These are phyloP conservation scores for Phytophthora vignae DNA, from an alignment of 352 stramenopile species.

Conservation along the genomic window DNA sequence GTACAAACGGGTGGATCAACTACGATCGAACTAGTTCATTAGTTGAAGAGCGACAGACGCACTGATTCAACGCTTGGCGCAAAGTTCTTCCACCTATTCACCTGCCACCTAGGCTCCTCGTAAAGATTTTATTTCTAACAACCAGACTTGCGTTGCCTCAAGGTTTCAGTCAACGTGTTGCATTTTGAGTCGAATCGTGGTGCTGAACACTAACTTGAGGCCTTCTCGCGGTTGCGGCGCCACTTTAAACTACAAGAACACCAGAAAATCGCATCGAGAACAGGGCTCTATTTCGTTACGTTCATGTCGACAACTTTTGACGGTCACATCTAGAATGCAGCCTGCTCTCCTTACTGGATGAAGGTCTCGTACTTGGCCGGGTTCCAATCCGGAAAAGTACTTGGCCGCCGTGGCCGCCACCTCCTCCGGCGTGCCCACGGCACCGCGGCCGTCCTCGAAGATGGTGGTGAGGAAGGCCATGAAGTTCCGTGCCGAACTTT, in stretches of 20 bases:
- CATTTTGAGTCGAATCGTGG: too few species aligned
- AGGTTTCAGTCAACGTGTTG: too few species aligned
- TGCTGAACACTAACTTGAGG: too few species aligned
- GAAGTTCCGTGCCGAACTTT: slow-evolving; percentile 34
- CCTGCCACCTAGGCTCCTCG: background rate
- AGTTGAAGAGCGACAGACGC: background rate
- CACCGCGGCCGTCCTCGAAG: slow-evolving; percentile 31
- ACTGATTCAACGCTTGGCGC: background rate
- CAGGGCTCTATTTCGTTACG: background rate
- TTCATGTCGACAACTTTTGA: background rate
- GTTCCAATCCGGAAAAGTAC: slow-evolving; percentile 32
- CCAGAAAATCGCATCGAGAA: background rate
- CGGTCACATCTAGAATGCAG: too few species aligned
- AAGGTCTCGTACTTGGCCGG: slow-evolving; percentile 27
- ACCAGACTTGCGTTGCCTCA: background rate
- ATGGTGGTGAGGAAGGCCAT: slow-evolving; percentile 28
- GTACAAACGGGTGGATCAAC: background rate
- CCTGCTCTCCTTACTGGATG: slow-evolving; percentile 6
- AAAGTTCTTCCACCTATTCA: background rate
- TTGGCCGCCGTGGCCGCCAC: slow-evolving; percentile 25
- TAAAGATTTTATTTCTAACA: background rate
- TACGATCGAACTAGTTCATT: background rate
- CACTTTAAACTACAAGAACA: background rate
- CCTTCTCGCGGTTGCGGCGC: too few species aligned
- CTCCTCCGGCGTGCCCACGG: slow-evolving; percentile 21